Evolutionary conservation across 306 rosid genomes (phyloP), one percentile per base, ranked within the genome.

Genomic region (Quercus dentata): DNA sequence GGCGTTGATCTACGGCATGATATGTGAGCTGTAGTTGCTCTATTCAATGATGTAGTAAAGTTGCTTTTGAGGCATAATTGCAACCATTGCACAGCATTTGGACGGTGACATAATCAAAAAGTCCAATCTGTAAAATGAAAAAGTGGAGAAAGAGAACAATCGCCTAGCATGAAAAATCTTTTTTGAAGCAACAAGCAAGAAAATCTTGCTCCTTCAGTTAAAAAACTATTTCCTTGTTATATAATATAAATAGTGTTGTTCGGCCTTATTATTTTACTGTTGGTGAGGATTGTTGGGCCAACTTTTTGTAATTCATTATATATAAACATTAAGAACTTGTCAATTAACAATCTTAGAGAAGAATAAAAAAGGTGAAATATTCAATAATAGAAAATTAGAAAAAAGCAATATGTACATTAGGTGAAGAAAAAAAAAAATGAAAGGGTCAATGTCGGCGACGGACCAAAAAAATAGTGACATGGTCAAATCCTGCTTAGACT

Each of bases 371-470:
- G 4, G 20, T 2, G 7, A 28, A 64, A 5, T 5, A 30, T 7
- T 27, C 10, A 14, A 28, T 17, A 63, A 5, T 28, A 12, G 17
- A 49, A 49, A 10, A 49, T 10, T 49, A 49, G 5, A 10, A 1
- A 64, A 30, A 64, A 59, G 30, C 67, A 10, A 76, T 64, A 74
- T 67, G 70, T 80, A 70, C 62, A 75, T 61, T 84, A 84, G 88
- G 90, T 81, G 76, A 78, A 49, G 54, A 1, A 49, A 49, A 12
- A 76, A 64, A 61, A 52, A 49, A 9, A 35, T 49, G 69, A 46
- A 28, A 2, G 68, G 78, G 92, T 87, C 88, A 86, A 80, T 52
- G 62, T 80, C 71, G 87, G 88, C 83, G 63, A 79, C 46, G 63
- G 80, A 58, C 73, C 63, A 62, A 55, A 69, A 74, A 21, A 5